phyloP scores from a whole-genome alignment of 2,329 filamentous ascomycete genomes.

The Aureobasidium namibiae region DNA sequence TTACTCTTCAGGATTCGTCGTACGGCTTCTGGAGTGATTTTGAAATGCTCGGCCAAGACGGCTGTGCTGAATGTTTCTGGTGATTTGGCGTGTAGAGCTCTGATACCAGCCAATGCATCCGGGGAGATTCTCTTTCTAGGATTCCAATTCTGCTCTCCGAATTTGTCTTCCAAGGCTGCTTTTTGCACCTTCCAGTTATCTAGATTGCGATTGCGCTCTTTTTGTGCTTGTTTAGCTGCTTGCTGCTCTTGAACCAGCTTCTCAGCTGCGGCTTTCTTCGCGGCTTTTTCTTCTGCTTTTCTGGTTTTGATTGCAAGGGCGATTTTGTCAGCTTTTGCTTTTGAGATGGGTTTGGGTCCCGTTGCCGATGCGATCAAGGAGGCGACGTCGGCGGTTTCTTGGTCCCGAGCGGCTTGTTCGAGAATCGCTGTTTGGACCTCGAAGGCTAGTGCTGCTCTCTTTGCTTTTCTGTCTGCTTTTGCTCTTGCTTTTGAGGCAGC shows the following conservation, averaged over 20 bases:
- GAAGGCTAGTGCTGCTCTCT: background rate
- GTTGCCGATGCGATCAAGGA: conserved; percentile 7
- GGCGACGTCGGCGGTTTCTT: background rate
- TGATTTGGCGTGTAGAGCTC: conserved; percentile 68
- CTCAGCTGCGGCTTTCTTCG: conserved; percentile 10
- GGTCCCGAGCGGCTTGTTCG: background rate
- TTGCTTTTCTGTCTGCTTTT: conserved; percentile 11
- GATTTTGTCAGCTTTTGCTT: conserved; percentile 1
- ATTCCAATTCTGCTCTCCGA: conserved; percentile 66
- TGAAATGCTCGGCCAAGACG: conserved; percentile 67
- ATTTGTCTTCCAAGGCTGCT: conserved; percentile 64
- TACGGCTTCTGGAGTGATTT: conserved; percentile 80
- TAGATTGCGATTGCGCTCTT: conserved; percentile 6
- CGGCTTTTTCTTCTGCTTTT: conserved; percentile 9
- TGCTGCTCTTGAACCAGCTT: background rate
- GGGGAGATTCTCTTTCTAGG: conserved; percentile 84
- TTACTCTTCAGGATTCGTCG: conserved; percentile 77
- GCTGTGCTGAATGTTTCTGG: conserved; percentile 69
- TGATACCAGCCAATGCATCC: conserved; percentile 83
- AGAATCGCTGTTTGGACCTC: background rate
- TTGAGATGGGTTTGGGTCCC: background rate
- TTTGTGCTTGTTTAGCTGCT: background rate
- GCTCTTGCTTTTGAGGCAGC: background rate
- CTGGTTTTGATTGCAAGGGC: background rate
- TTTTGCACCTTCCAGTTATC: conserved; percentile 72